Evolutionary conservation across 2,329 filamentous ascomycete genomes (phyloP).

Genomic region (Simplicillium sp.): DNA sequence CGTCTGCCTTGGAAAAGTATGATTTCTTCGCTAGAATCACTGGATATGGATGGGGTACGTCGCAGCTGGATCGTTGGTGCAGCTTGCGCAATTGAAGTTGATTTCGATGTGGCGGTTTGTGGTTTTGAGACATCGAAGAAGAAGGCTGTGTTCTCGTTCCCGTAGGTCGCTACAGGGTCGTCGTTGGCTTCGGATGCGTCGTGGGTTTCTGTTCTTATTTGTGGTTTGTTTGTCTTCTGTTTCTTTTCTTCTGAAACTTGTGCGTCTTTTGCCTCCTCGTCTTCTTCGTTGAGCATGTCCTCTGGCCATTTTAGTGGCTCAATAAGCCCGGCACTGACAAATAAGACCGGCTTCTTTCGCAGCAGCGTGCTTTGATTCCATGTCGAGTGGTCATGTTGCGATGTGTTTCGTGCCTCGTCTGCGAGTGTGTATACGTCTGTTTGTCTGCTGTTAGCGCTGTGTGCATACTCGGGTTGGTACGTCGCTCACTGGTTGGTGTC

Average conservation of each 20-base stretch:
- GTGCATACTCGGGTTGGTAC: too few species aligned
- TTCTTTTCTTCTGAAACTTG: conserved; percentile 19
- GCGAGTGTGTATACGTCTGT: conserved; percentile 10
- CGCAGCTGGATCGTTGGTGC: conserved; percentile 5
- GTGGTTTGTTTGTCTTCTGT: conserved; percentile 13
- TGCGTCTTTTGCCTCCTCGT: background rate
- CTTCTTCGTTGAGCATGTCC: background rate
- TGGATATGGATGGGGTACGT: conserved; percentile 1
- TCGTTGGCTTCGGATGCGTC: too few species aligned
- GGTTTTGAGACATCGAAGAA: conserved; percentile 25
- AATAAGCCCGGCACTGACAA: conserved; percentile 43
- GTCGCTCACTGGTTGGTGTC: too few species aligned
- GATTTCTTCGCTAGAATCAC: conserved; percentile 60
- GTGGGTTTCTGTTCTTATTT: conserved; percentile 10
- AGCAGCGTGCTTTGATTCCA: conserved; percentile 31
- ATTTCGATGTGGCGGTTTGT: background rate
- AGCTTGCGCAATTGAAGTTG: background rate
- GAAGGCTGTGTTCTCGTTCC: conserved; percentile 9
- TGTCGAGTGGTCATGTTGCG: conserved; percentile 8
- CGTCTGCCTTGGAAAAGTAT: conserved; percentile 53
- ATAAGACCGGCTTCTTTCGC: conserved; percentile 37
- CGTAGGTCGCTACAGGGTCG: too few species aligned
- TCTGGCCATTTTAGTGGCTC: conserved; percentile 27
- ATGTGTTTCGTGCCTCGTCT: conserved; percentile 14
- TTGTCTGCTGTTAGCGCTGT: background rate